Conservation (phyloP, 1,284 basidiomycete species). For the Ceratobasidium sp. region DNA sequence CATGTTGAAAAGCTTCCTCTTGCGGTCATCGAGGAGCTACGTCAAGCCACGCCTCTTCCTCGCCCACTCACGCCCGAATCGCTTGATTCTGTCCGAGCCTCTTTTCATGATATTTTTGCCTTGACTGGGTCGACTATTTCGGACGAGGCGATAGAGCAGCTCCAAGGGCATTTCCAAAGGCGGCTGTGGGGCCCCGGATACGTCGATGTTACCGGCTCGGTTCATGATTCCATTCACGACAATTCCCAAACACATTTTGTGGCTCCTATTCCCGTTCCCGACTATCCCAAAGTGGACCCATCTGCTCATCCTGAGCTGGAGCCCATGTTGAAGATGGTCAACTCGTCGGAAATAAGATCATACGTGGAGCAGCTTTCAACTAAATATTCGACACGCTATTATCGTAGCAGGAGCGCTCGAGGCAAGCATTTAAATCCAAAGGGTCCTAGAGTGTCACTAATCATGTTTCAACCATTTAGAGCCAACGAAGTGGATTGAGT, state of each 20-base stretch:
- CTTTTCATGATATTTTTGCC: constrained; percentile 7
- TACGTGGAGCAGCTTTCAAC: constrained; percentile 37
- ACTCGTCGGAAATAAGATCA: constrained; percentile 31
- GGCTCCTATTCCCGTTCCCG: constrained; percentile 7
- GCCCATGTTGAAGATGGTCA: constrained; percentile 38
- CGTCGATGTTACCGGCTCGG: constrained; percentile 35
- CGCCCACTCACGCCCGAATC: constrained; percentile 31
- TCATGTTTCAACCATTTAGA: not conserved
- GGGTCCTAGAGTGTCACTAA: not conserved
- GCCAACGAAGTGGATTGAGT: constrained; percentile 27
- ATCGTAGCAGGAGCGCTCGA: constrained; percentile 33
- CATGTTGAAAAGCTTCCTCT: constrained; percentile 31
- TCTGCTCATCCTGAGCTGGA: constrained; percentile 38
- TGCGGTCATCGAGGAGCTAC: constrained; percentile 20
- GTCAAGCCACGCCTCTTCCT: constrained; percentile 12
- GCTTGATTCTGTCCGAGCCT: constrained; percentile 19
- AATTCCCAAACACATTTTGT: not conserved
- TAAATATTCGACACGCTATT: constrained; percentile 40
- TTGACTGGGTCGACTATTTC: constrained; percentile 20
- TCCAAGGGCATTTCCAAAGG: constrained; percentile 28
- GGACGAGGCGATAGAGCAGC: constrained; percentile 26
- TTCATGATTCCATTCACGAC: not conserved
- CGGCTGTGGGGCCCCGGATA: constrained; percentile 38
- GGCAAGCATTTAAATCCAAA: constrained; percentile 26
- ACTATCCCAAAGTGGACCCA: constrained; percentile 36